Evolutionary conservation across 2,329 filamentous ascomycete genomes (phyloP), one percentile per base, ranked within the genome.

Genomic region (Botrytis tulipae): DNA sequence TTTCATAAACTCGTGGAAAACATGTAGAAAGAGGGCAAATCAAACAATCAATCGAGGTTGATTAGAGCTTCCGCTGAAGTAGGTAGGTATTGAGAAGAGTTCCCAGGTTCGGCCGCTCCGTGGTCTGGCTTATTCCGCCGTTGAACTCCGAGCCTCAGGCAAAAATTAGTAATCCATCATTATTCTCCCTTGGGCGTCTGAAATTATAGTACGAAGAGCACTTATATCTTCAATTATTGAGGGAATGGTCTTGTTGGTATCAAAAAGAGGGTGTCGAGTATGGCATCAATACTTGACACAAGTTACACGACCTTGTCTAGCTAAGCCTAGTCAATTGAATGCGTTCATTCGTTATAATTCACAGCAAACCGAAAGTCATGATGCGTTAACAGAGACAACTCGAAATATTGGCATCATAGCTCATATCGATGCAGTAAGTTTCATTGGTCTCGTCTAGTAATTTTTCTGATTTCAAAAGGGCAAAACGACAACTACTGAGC

Each of bases 361-460:
- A 59, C 72, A 73, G 16, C 68, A 66, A 22, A 74, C 74, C 35
- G 71, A 72, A 48, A 67, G 75, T 62, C 74, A 78, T 73, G 77
- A 79, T 67, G 75, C 75, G 3, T 72, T 65, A 61, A 74, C 79
- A 62, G 75, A 88, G 57, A 89, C 89, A 78, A 96, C 95, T 70
- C 88, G 95, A 78, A 99, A 99, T 81, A 98, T 99, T 81, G 96
- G 96, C 75, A 98, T 99, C 78, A 98, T 99, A 82, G 96, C 96
- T 74, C 96, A 99, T 82, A 97, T 99, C 77, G 96, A 98, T 90
- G 96, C 96, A 73, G 87, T 89, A 81, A 77, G 86, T 83, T 59
- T 60, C 18, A 42, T 20, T 44, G 40, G 16, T 61, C 32, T 54
- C 10, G 46, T 25, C n/a, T 48, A 60, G 29, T n/a, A 65, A n/a